Evolutionary conservation across 345 rosid species (phyloP), one percentile per base, ranked within the genome.

Genomic region (Lepidium sativum): DNA sequence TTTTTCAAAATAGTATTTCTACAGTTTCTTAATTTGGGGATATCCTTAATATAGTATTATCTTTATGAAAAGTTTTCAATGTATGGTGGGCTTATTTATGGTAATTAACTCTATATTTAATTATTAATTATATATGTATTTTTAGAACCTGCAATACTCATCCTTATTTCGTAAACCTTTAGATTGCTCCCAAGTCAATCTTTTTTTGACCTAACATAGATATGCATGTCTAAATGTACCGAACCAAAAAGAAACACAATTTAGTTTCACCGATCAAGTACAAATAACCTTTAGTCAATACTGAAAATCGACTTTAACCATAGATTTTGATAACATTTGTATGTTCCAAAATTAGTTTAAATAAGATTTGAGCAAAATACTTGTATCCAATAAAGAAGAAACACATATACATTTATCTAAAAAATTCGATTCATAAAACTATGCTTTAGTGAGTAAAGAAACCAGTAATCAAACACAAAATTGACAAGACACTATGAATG

Each of bases 51-150:
- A 48, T 27, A 58, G 71, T 58, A 48, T 65, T 57, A n/a, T 33
- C 50, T 41, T 41, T 34, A 65, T 58, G 48, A 65, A 72, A 72
- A 41, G 55, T 65, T 34, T 41, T 6, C n/a, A 9, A 57, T 59
- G 47, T 71, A 71, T 71, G 70, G 42, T 64, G 60, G 39, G 39
- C 64, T 64, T 64, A 64, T 71, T 71, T 71, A 48, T 49, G 60
- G 75, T 56, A 71, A 64, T 57, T 71, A 56, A 6, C 12, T 44
- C 2, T 71, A 39, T 54, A 8, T 6, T 56, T 25, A 25, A 25
- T 25, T 53, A 63, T 21, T 12, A 49, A 23, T 29, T 14, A 55
- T 38, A 17, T 14, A 71, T 71, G 64, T 55, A 53, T 47, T 63
- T 39, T 55, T 59, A 63, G 32, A 63, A 64, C 52, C 44, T 71